Evolutionary conservation across 106 monocot species (phyloP).

Genomic region (Amphibolis antarctica): DNA sequence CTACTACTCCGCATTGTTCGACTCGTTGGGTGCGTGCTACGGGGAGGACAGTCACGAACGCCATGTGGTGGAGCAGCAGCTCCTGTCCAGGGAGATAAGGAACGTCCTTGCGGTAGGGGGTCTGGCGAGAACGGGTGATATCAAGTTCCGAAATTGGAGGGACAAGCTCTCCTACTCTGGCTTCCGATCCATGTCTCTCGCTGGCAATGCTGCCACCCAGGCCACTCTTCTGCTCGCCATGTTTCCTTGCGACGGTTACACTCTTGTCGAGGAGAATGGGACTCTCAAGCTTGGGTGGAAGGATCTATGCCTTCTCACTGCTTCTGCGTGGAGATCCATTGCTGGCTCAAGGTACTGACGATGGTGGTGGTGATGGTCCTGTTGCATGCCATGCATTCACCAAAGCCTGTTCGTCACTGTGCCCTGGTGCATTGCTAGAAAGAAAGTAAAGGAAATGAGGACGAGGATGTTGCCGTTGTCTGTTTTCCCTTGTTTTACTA

Average conservation of each 20-base stretch:
- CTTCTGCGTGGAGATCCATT: slow-evolving; percentile 80
- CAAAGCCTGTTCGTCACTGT: too few relatives aligned
- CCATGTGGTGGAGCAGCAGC: slow-evolving; percentile 89
- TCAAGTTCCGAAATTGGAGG: slow-evolving; percentile 79
- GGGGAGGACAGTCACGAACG: slow-evolving; percentile 77
- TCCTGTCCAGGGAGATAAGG: slow-evolving; percentile 83
- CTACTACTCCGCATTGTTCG: slow-evolving; percentile 94
- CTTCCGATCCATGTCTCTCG: slow-evolving; percentile 62
- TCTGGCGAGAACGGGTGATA: slow-evolving; percentile 64
- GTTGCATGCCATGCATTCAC: too few relatives aligned
- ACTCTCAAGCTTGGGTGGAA: slow-evolving; percentile 95
- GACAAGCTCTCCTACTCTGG: slow-evolving; percentile 85
- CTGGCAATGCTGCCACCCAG: slow-evolving; percentile 77
- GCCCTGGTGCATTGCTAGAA: background rate
- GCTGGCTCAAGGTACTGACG: slow-evolving; percentile 1
- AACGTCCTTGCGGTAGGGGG: slow-evolving; percentile 93
- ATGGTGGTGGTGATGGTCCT: background rate
- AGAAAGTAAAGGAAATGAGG: too few relatives aligned
- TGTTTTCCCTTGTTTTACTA: background rate
- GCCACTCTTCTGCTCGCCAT: slow-evolving; percentile 77
- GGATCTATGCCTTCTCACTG: slow-evolving; percentile 79
- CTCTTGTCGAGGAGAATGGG: slow-evolving; percentile 88
- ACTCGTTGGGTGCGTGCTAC: slow-evolving; percentile 85
- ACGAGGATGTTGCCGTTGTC: background rate
- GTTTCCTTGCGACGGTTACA: slow-evolving; percentile 95